These are phyloP conservation scores for Ogataea degrootiae DNA, from an alignment of 805 yeast species.

Conservation along the genomic window DNA sequence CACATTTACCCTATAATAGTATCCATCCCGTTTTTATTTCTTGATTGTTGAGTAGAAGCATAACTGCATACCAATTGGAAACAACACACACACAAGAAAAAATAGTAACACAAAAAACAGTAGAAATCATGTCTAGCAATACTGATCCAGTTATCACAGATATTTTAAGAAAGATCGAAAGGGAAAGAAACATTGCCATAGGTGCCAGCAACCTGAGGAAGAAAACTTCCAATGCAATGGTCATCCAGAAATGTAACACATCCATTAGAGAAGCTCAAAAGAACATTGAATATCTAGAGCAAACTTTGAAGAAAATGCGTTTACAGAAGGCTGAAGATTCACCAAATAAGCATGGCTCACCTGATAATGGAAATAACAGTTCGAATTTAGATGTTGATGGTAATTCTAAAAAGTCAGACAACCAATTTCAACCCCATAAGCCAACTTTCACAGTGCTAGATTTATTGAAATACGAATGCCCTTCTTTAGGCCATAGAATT, in stretches of 20 bases:
- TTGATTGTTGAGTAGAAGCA: too few relatives aligned
- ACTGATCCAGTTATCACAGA: constrained; percentile 49
- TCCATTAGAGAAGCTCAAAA: constrained; percentile 88
- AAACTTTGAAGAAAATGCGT: constrained; percentile 61
- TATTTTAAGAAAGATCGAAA: constrained; percentile 77
- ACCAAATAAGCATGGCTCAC: background rate
- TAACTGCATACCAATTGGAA: too few relatives aligned
- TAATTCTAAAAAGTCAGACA: constrained; percentile 5
- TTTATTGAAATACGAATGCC: constrained; percentile 86
- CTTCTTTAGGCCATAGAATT: constrained; percentile 89
- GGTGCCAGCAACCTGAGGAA: constrained; percentile 82
- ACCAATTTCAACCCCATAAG: constrained; percentile 11
- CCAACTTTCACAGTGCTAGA: constrained; percentile 69
- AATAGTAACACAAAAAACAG: background rate
- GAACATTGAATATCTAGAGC: constrained; percentile 83
- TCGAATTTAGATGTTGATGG: constrained; percentile 3
- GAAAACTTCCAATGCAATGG: constrained; percentile 72
- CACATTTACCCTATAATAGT: too few relatives aligned
- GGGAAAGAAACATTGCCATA: constrained; percentile 80
- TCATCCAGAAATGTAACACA: constrained; percentile 85
- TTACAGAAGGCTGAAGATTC: constrained; percentile 25
- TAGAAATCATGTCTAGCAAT: constrained; percentile 13
- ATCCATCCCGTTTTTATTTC: too few relatives aligned
- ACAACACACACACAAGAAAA: too few relatives aligned
- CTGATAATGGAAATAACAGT: background rate